Conservation (phyloP, 2,329 filamentous ascomycete genomes). For the Monilinia polystroma region DNA sequence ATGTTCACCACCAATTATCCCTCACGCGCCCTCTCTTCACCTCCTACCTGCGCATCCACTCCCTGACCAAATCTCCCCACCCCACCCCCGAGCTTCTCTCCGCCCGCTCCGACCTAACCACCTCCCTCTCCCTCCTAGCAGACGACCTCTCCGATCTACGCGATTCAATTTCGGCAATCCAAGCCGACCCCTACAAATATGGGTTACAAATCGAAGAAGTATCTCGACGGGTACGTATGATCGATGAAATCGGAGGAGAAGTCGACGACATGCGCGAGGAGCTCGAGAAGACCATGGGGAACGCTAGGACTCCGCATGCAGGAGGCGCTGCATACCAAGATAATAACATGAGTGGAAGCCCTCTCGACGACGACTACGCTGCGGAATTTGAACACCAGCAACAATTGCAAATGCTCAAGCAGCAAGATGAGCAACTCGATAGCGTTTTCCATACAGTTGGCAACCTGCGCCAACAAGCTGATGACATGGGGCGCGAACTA, state of each 20-base stretch:
- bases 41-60: constrained; percentile 94
- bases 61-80: constrained; percentile 59
- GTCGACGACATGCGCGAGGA: constrained; percentile 87
- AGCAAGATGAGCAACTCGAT: constrained; percentile 91
- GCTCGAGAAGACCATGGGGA: constrained; percentile 60
- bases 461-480: constrained; percentile 83
- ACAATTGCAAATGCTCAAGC: constrained; percentile 86
- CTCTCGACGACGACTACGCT: constrained; percentile 48
- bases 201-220: constrained; percentile 84
- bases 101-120: constrained; percentile 67
- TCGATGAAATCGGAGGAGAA: constrained; percentile 86
- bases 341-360: constrained; percentile 37
- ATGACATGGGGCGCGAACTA: constrained; percentile 93
- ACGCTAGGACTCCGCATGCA: constrained; percentile 40
- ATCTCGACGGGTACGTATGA: constrained; percentile 72
- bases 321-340: not conserved
- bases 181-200: constrained; percentile 82
- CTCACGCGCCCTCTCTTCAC: constrained; percentile 83
- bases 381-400: constrained; percentile 86
- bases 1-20: constrained; percentile 81
- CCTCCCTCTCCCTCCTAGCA: constrained; percentile 64
- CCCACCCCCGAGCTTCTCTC: constrained; percentile 79
- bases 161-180: constrained; percentile 82
- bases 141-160: constrained; percentile 88
- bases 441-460: constrained; percentile 92